Conservation (phyloP, 805 yeast genomes). For the Suhomyces canberraensis region DNA sequence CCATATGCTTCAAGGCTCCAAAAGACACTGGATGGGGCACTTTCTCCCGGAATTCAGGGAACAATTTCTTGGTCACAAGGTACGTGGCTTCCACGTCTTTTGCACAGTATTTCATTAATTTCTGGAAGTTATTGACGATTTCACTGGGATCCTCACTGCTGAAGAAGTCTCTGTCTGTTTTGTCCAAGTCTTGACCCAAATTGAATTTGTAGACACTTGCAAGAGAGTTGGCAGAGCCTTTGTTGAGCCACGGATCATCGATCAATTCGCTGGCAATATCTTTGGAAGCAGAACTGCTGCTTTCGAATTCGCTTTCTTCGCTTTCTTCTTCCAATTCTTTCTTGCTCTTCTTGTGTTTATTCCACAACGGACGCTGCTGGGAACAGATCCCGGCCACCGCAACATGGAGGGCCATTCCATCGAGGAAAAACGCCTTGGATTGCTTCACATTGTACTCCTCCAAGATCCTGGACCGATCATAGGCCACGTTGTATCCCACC, state of each 20-base stretch:
- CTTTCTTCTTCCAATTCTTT: conserved; percentile 15
- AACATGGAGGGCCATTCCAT: conserved; percentile 90
- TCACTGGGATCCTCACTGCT: conserved; percentile 49
- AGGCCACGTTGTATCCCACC: conserved; percentile 88
- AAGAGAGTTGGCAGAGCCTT: conserved; percentile 75
- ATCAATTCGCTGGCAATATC: conserved; percentile 27
- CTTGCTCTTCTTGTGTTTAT: conserved; percentile 48
- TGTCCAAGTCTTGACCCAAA: conserved; percentile 65
- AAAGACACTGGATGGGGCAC: conserved; percentile 95
- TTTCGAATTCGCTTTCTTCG: conserved; percentile 19
- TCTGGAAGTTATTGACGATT: conserved; percentile 54
- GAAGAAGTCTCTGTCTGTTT: conserved; percentile 65
- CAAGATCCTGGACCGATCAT: conserved; percentile 78
- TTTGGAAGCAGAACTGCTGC: conserved; percentile 1
- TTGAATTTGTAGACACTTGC: conserved; percentile 78
- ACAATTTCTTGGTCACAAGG: conserved; percentile 60
- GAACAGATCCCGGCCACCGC: conserved; percentile 92
- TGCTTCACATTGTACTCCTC: conserved; percentile 76
- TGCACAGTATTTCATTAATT: conserved; percentile 78
- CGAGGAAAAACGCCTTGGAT: conserved; percentile 76
- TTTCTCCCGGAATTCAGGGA: conserved; percentile 61
- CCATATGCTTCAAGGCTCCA: conserved; percentile 76
- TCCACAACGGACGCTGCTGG: conserved; percentile 79
- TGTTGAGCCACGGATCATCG: conserved; percentile 83
- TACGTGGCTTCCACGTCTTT: conserved; percentile 76